Conservation (phyloP, 2,329 filamentous ascomycete genomes). For the Colletotrichum simmondsii region DNA sequence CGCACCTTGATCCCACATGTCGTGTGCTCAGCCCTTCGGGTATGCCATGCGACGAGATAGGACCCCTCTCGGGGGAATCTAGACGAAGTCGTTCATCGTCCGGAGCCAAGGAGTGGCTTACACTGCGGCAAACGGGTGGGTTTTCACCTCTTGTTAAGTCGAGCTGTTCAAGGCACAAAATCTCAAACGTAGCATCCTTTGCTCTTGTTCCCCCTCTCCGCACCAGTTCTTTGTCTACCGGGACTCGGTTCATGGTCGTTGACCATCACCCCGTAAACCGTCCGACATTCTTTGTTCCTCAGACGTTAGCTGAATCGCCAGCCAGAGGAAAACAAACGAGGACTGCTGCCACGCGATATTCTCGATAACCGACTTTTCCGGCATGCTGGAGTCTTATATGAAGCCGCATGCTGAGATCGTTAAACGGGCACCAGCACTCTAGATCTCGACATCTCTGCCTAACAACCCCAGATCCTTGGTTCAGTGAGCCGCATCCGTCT, state of each 20-base stretch:
- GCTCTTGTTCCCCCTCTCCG: background rate
- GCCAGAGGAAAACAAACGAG: background rate
- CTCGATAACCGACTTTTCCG: background rate
- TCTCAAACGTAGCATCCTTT: slow-evolving; percentile 22
- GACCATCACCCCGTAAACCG: slow-evolving; percentile 6
- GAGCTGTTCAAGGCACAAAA: background rate
- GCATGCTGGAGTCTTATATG: slow-evolving; percentile 10
- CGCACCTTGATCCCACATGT: background rate
- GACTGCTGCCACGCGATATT: background rate
- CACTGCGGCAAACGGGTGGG: background rate
- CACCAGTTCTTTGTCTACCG: slow-evolving; percentile 18
- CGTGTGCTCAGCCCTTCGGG: background rate
- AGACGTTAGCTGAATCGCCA: background rate
- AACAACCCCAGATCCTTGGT: background rate
- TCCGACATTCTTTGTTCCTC: slow-evolving; percentile 19
- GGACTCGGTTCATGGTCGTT: background rate
- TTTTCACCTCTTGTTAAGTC: background rate
- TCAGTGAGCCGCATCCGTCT: background rate
- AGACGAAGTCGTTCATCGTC: background rate
- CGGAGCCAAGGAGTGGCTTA: background rate
- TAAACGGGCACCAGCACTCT: too few relatives aligned
- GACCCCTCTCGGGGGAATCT: background rate
- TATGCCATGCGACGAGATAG: background rate
- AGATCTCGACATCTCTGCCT: background rate
- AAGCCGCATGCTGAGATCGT: slow-evolving; percentile 1